These are phyloP conservation scores for Clavulina sp. DNA, from an alignment of 768 basidiomycete species.

Conservation along the genomic window DNA sequence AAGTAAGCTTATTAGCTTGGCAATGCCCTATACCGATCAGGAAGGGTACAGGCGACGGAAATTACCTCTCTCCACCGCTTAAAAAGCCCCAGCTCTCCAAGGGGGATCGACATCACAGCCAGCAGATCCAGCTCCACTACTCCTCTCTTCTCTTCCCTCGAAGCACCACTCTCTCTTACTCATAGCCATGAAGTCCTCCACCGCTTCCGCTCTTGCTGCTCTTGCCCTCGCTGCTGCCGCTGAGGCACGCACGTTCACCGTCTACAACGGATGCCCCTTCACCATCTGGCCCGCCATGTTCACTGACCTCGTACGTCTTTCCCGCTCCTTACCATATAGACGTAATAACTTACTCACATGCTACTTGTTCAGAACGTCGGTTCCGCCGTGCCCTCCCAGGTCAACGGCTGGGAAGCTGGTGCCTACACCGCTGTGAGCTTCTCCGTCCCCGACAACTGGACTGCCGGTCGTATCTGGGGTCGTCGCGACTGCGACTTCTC, in stretches of 20 bases:
- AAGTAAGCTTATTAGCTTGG: no score
- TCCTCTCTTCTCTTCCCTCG: no score
- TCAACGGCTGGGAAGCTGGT: conserved; percentile 12
- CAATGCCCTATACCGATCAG: no score
- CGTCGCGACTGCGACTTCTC: conserved; percentile 11
- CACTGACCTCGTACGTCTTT: conserved; percentile 1
- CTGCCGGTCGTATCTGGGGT: conserved; percentile 43
- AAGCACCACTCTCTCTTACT: no score
- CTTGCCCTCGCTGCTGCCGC: neutral
- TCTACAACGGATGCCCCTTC: conserved; percentile 5
- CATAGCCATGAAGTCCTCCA: no score
- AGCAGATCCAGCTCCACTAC: no score
- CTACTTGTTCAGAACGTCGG: conserved; percentile 36
- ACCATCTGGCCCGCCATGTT: conserved; percentile 10
- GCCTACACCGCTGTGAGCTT: conserved; percentile 26
- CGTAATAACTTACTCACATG: conserved; percentile 30
- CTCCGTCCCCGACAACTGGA: conserved; percentile 46
- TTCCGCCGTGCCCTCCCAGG: conserved; percentile 23
- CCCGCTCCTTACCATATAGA: neutral
- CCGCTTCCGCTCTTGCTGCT: neutral
- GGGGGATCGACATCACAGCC: no score
- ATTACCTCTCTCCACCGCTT: no score
- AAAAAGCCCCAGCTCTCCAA: no score
- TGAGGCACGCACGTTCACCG: neutral
- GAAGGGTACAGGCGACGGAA: no score